Percentiles rank a stretch among this genome's conserved stretches.
Conservation (phyloP, 768 basidiomycete genomes). For the Suillus sp. region DNA sequence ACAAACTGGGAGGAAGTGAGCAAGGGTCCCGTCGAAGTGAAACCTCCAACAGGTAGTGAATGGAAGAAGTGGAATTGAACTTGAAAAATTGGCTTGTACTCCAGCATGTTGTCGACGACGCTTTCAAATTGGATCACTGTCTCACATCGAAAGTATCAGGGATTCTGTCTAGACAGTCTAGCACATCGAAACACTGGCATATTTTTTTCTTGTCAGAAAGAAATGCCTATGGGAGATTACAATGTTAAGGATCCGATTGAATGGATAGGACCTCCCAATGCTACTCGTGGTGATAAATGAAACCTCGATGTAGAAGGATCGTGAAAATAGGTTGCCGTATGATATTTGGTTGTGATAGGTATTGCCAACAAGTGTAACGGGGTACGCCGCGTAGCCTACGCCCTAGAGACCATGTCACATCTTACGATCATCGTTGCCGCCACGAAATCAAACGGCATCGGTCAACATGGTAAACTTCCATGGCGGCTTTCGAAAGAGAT, state of each 20-base stretch:
- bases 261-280: background rate
- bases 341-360: background rate
- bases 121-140: conserved; percentile 13
- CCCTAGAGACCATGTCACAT: conserved; percentile 48
- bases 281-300: background rate
- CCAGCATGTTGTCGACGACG: conserved; percentile 16
- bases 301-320: background rate
- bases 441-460: conserved; percentile 86
- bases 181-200: background rate
- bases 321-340: background rate
- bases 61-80: conserved; percentile 74
- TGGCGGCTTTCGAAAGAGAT: conserved; percentile 91
- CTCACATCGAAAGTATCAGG: background rate
- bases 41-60: conserved; percentile 83
- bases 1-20: conserved; percentile 94
- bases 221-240: background rate
- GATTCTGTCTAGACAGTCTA: too few relatives aligned
- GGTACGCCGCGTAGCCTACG: background rate
- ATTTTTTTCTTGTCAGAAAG: background rate
- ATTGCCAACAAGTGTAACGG: background rate
- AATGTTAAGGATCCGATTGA: background rate
- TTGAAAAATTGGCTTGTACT: background rate
- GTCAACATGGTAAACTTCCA: conserved; percentile 71
- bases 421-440: conserved; percentile 95
- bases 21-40: conserved; percentile 69